phyloP scores from a whole-genome alignment of 805 yeast genomes.

The Saccharomycopsis fermentans region DNA sequence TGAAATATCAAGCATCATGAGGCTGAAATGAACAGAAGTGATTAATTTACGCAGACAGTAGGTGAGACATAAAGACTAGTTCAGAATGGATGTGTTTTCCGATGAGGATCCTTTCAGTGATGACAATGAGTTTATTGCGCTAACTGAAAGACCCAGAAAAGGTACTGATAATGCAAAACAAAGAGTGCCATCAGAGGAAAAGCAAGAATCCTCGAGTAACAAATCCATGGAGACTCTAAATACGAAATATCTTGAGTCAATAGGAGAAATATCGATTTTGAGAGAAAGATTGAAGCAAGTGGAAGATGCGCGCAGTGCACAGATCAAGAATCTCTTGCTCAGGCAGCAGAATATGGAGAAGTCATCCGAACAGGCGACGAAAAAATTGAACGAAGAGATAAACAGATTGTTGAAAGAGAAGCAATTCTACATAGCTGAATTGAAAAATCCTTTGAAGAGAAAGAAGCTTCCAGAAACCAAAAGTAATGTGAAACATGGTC shows the following conservation, averaged over 20 bases:
- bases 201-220: not conserved
- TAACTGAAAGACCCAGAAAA: constrained; percentile 29
- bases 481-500: constrained; percentile 13
- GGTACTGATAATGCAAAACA: not conserved
- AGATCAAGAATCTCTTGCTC: constrained; percentile 24
- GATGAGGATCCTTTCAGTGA: constrained; percentile 30
- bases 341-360: constrained; percentile 22
- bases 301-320: constrained; percentile 32
- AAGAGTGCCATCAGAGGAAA: not conserved
- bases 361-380: constrained; percentile 27
- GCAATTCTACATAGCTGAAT: constrained; percentile 42
- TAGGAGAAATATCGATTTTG: constrained; percentile 75
- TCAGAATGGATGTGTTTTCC: not conserved
- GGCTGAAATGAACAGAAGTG: too few relatives aligned
- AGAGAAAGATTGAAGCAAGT: constrained; percentile 49
- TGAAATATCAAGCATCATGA: too few relatives aligned
- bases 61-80: not conserved
- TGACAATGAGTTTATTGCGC: constrained; percentile 36
- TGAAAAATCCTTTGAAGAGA: constrained; percentile 25
- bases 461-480: constrained; percentile 6
- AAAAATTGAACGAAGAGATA: constrained; percentile 32
- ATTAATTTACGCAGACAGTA: too few relatives aligned
- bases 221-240: constrained; percentile 21
- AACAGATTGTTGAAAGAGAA: constrained; percentile 43
- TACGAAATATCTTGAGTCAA: constrained; percentile 38